Conservation (phyloP, 257 asterid species). For the Paraleonurus japonicus region DNA sequence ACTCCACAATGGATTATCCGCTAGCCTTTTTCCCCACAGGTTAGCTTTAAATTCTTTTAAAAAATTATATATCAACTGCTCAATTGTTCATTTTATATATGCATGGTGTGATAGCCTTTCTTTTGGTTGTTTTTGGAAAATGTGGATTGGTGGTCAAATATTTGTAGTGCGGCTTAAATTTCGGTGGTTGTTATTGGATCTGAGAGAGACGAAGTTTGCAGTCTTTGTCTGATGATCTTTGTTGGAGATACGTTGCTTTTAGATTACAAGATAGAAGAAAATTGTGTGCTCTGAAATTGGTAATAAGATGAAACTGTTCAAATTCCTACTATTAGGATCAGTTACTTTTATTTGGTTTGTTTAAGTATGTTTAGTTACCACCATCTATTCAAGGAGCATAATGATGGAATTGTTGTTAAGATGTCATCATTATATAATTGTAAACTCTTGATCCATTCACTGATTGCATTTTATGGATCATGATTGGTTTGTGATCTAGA, state of each 20-base stretch:
- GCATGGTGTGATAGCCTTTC: neutral
- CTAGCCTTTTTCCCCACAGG: constrained; percentile 90
- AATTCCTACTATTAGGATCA: neutral
- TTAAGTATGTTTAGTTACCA: neutral
- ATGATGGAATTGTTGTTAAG: constrained; percentile 20
- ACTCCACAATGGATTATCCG: constrained; percentile 69
- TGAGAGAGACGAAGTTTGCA: constrained; percentile 15
- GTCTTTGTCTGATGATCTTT: neutral
- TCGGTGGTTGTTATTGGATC: constrained; percentile 11
- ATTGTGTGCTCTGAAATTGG: neutral
- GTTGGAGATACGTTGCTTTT: neutral
- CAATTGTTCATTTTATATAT: neutral
- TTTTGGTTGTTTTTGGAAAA: constrained; percentile 5
- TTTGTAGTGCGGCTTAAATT: neutral
- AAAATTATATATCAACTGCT: neutral
- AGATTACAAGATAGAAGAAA: neutral
- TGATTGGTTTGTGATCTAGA: neutral
- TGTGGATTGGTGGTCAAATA: constrained; percentile 9
- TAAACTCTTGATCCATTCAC: neutral
- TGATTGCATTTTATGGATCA: neutral
- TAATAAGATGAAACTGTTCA: neutral
- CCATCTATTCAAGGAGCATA: neutral
- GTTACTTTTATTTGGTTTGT: neutral
- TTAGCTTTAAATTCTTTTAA: constrained; percentile 25
- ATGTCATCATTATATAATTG: neutral